phyloP scores from a whole-genome alignment of 768 basidiomycete species.

The Amanita pseudoporphyria region DNA sequence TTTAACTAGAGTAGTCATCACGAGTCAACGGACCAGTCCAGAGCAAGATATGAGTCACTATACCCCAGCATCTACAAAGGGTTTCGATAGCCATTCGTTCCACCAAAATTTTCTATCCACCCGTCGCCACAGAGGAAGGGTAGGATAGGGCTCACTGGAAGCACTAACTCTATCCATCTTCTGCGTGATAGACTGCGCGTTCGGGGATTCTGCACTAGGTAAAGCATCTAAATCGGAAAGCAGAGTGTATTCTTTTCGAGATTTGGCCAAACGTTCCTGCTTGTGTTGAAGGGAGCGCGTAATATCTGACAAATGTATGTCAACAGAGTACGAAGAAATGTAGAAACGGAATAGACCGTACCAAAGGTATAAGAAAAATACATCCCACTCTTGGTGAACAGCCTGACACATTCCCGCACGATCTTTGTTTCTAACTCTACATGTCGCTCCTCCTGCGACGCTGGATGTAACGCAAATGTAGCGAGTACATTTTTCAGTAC shows the following conservation, averaged over 20 bases:
- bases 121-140: slow-evolving; percentile 83
- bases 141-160: slow-evolving; percentile 62
- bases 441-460: slow-evolving; percentile 54
- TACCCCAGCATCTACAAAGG: slow-evolving; percentile 84
- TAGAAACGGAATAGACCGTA: slow-evolving; percentile 19
- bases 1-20: slow-evolving; percentile 42
- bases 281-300: slow-evolving; percentile 80
- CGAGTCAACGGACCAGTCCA: slow-evolving; percentile 2
- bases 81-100: slow-evolving; percentile 83
- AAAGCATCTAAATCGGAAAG: slow-evolving; percentile 53
- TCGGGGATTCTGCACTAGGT: slow-evolving; percentile 19
- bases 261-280: slow-evolving; percentile 50
- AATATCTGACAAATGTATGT: slow-evolving; percentile 42
- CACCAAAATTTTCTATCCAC: slow-evolving; percentile 93
- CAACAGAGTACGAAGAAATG: neutral
- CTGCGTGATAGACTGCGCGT: slow-evolving; percentile 5
- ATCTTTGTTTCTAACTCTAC: slow-evolving; percentile 79
- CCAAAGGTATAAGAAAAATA: slow-evolving; percentile 86
- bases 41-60: slow-evolving; percentile 13
- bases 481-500: slow-evolving; percentile 50
- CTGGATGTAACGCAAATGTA: slow-evolving; percentile 52
- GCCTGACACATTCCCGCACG: slow-evolving; percentile 64
- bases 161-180: slow-evolving; percentile 28
- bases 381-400: slow-evolving; percentile 81
- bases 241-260: slow-evolving; percentile 48